Evolutionary conservation across 2,329 filamentous ascomycete genomes (phyloP).

Genomic region (Aspergillus flavus): DNA sequence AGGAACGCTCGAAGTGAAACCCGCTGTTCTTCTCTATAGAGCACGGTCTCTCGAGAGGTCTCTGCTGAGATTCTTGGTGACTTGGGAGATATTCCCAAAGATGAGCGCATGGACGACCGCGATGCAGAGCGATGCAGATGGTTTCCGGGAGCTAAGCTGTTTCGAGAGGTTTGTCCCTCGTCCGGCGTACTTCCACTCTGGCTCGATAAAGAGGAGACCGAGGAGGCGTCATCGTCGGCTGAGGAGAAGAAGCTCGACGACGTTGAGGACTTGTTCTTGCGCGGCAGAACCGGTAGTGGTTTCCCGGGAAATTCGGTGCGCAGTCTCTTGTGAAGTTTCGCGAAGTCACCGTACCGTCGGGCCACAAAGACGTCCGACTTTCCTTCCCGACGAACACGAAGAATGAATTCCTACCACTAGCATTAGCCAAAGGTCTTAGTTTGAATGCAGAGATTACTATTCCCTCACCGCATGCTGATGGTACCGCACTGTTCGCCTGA

Average conservation of each 20-base stretch:
- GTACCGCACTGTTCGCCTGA: slow-evolving; percentile 84
- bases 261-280: slow-evolving; percentile 85
- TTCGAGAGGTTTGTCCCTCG: slow-evolving; percentile 36
- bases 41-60: slow-evolving; percentile 50
- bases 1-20: slow-evolving; percentile 90
- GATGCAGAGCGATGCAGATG: slow-evolving; percentile 31
- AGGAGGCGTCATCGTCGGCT: slow-evolving; percentile 72
- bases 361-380: slow-evolving; percentile 78
- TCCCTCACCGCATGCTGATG: slow-evolving; percentile 82
- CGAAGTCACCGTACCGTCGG: slow-evolving; percentile 86
- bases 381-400: slow-evolving; percentile 79
- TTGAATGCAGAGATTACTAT: not conserved
- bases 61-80: slow-evolving; percentile 48
- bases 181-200: slow-evolving; percentile 55
- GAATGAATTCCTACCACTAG: slow-evolving; percentile 73
- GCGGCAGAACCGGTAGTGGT: slow-evolving; percentile 79
- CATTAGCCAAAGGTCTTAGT: slow-evolving; percentile 9
- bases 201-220: slow-evolving; percentile 78
- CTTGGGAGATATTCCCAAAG: slow-evolving; percentile 23
- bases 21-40: slow-evolving; percentile 87
- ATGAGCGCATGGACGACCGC: slow-evolving; percentile 30
- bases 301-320: slow-evolving; percentile 88
- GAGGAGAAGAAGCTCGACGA: slow-evolving; percentile 62
- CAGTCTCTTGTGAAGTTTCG: slow-evolving; percentile 74
- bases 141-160: slow-evolving; percentile 31